These are phyloP conservation scores for Heterobasidion annosum DNA, from an alignment of 1,284 basidiomycete species.

Conservation along the genomic window DNA sequence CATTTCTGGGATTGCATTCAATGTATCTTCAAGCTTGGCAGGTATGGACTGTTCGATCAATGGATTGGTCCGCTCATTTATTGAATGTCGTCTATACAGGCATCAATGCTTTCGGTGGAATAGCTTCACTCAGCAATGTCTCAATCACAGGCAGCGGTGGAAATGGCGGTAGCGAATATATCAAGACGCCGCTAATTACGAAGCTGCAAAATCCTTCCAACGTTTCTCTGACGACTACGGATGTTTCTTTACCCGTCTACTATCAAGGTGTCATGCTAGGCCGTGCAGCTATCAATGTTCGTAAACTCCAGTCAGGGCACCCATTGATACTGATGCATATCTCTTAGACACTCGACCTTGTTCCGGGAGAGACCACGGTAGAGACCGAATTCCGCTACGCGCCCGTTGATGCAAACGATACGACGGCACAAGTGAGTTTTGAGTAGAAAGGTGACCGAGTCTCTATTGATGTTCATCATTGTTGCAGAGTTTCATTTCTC, in stretches of 20 bases:
- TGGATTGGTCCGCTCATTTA: no score
- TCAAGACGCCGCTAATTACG: conserved; percentile 44
- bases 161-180: conserved; percentile 42
- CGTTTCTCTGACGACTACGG: conserved; percentile 52
- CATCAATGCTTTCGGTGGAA: conserved; percentile 45
- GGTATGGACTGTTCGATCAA: conserved; percentile 23
- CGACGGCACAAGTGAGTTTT: conserved; percentile 39
- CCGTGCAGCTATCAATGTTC: conserved; percentile 47
- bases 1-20: conserved; percentile 57
- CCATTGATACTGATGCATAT: background rate
- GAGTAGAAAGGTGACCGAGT: conserved; percentile 5
- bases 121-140: conserved; percentile 41
- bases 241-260: conserved; percentile 50
- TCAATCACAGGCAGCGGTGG: conserved; percentile 55
- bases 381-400: conserved; percentile 60
- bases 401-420: conserved; percentile 57
- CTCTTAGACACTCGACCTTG: conserved; percentile 42
- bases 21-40: conserved; percentile 44
- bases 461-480: conserved; percentile 2
- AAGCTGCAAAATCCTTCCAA: conserved; percentile 60
- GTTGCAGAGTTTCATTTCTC: conserved; percentile 32
- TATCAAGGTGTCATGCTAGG: conserved; percentile 50
- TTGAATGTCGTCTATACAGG: conserved; percentile 19
- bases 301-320: conserved; percentile 11
- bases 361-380: conserved; percentile 49